Conservation (phyloP, 73 alveolate species). For the Stentor coeruleus region DNA sequence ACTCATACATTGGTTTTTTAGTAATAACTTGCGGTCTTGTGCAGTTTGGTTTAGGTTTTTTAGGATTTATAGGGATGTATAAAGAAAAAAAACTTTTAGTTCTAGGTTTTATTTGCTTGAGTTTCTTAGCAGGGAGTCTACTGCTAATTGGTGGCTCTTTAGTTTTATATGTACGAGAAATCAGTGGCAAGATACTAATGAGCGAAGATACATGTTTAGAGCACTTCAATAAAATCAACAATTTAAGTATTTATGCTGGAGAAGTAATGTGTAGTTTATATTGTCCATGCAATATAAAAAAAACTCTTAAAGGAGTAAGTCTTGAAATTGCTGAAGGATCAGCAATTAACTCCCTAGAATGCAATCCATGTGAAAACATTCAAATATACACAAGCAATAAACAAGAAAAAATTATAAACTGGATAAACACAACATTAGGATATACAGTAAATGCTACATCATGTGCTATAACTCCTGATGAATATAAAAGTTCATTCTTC, state of each 20-base stretch:
- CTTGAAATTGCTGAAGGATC: background rate
- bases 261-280: background rate
- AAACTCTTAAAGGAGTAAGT: too few relatives aligned
- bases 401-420: background rate
- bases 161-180: background rate
- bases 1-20: background rate
- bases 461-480: background rate
- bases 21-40: background rate
- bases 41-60: too few relatives aligned
- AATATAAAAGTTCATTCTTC: background rate
- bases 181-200: background rate
- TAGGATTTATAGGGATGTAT: background rate
- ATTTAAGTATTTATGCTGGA: background rate
- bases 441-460: background rate
- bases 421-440: background rate
- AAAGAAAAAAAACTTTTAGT: background rate
- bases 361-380: slow-evolving; percentile 1
- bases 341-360: background rate
- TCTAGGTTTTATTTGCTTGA: too few relatives aligned
- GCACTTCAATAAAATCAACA: background rate
- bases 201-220: background rate
- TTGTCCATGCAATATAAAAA: background rate
- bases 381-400: background rate
- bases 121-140: background rate
- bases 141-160: background rate